A percentile compares a stretch with the other conserved stretches of the same genome.
phyloP scores from a whole-genome alignment of 176 grass and related monocot species.

The Musa acuminata region DNA sequence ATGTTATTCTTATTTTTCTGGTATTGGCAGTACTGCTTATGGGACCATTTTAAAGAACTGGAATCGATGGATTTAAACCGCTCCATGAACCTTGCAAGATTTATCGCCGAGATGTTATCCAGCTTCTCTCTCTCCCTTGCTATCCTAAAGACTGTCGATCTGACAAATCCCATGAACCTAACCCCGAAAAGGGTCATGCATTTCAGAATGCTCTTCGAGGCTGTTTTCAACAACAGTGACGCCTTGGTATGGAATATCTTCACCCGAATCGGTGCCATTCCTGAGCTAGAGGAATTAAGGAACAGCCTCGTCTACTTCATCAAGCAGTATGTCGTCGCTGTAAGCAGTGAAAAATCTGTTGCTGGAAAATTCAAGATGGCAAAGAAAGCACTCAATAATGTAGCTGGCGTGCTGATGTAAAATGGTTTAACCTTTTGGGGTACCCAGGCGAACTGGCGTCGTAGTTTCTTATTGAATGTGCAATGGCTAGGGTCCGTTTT shows the following conservation, averaged over 20 bases:
- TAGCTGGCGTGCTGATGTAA: conserved; percentile 69
- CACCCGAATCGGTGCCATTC: conserved; percentile 48
- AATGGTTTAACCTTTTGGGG: neutral
- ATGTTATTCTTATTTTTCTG: conserved; percentile 6
- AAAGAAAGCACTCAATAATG: conserved; percentile 72
- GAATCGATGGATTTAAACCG: conserved; percentile 59
- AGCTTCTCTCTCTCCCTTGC: conserved; percentile 73
- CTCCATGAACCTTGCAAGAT: conserved; percentile 74
- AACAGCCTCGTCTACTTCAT: conserved; percentile 55
- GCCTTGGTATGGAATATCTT: conserved; percentile 66
- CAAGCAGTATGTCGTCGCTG: conserved; percentile 52
- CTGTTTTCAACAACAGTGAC: conserved; percentile 49
- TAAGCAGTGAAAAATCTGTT: conserved; percentile 23
- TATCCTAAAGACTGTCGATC: conserved; percentile 56
- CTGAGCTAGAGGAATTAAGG: conserved; percentile 58
- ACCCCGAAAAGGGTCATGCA: conserved; percentile 51
- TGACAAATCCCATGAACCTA: conserved; percentile 46
- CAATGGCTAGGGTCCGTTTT: too few relatives aligned
- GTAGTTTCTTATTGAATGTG: too few relatives aligned
- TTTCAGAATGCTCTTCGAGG: conserved; percentile 71
- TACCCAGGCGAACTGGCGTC: too few relatives aligned
- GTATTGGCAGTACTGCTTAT: conserved; percentile 61
- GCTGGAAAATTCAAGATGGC: conserved; percentile 57
- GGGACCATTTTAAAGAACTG: conserved; percentile 92
- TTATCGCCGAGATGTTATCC: conserved; percentile 58